These are phyloP conservation scores for Quaeritorhiza haematococci DNA, from an alignment of 371 early-diverging fungal species.

Conservation along the genomic window DNA sequence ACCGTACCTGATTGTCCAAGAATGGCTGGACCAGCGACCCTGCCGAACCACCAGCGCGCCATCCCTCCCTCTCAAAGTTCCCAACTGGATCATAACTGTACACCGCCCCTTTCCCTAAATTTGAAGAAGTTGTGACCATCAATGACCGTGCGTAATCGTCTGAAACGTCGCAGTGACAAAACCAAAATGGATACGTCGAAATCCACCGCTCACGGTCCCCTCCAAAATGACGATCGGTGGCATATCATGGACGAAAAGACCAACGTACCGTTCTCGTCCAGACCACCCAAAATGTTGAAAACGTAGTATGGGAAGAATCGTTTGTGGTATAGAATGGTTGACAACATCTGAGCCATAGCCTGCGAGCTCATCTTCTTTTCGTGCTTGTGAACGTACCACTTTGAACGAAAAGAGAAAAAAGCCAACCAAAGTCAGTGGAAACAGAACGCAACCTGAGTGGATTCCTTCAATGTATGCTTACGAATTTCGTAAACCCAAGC, in stretches of 20 bases:
- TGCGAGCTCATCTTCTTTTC: constrained; percentile 81
- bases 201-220: too few species aligned
- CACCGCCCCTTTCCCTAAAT: constrained; percentile 78
- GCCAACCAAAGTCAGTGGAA: too few species aligned
- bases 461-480: not conserved
- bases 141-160: not conserved
- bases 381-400: constrained; percentile 91
- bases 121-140: not conserved
- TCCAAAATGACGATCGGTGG: too few species aligned
- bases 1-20: constrained; percentile 93
- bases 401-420: not conserved
- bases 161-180: too few species aligned
- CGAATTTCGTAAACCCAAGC: not conserved
- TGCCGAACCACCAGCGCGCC: constrained; percentile 88
- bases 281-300: constrained; percentile 87
- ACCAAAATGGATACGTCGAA: too few species aligned
- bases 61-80: constrained; percentile 76
- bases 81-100: constrained; percentile 98
- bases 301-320: constrained; percentile 99
- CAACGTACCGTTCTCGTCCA: constrained; percentile 74
- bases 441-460: not conserved
- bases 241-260: not conserved
- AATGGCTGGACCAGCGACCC: constrained; percentile 95
- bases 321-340: constrained; percentile 87
- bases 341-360: constrained; percentile 92